These are phyloP conservation scores for Coix lacrymajobi DNA, from an alignment of 176 grass and related monocot species.

Conservation along the genomic window DNA sequence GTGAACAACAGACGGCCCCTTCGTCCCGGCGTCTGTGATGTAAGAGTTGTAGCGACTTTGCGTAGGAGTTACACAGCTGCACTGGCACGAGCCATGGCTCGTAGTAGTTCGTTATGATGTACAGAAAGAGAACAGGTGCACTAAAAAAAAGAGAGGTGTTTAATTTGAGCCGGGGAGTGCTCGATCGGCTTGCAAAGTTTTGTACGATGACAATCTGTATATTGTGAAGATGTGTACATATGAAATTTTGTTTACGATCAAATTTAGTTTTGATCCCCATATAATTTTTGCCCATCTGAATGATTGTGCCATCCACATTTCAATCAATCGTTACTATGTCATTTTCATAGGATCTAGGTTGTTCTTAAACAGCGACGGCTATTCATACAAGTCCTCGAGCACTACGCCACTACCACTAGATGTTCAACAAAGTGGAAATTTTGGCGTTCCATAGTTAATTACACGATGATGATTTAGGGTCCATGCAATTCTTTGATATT, in stretches of 20 bases:
- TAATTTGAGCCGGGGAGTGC: background rate
- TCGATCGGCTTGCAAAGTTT: background rate
- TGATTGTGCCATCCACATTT: background rate
- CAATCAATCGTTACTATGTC: background rate
- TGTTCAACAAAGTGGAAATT: background rate
- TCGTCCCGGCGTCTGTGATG: background rate
- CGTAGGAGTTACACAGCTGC: background rate
- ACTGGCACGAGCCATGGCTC: background rate
- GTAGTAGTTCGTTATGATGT: background rate
- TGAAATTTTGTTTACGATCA: constrained; percentile 4
- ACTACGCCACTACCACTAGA: no score
- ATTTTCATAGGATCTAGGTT: background rate
- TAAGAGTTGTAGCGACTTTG: background rate
- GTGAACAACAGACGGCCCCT: background rate
- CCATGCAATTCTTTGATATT: background rate
- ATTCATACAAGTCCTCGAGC: background rate
- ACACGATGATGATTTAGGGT: background rate
- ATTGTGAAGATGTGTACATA: constrained; percentile 10
- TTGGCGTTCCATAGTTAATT: background rate
- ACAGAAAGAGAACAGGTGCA: background rate
- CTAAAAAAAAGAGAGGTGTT: background rate
- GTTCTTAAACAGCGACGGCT: background rate
- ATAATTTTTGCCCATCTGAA: background rate
- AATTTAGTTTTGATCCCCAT: background rate
- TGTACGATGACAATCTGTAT: background rate